Base-by-base conservation (phyloP, 2,329 filamentous ascomycete genomes). In the Exutisphaerella laricina region DNA sequence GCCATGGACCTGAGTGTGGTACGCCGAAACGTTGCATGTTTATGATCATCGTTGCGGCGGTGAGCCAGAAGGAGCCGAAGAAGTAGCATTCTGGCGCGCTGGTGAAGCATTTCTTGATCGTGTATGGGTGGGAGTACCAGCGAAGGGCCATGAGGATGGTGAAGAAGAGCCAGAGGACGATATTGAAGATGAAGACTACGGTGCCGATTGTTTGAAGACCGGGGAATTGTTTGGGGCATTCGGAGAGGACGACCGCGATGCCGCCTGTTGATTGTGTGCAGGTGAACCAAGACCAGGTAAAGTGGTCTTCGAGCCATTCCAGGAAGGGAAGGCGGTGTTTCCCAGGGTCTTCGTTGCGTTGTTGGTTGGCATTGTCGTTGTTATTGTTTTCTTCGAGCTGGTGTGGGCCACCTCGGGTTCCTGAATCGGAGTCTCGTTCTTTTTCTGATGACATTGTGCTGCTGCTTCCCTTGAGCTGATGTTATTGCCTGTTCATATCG, bases 251-350 rank as follows among this genome's bases (percentile, higher is more conserved):
- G 2, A 82, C 64, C 0, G 83, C 77, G 1, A 88, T 64, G 0
- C 82, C 82, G 23, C 84, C 84, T 0, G 82, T 85, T 35, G 80
- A 84, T 84, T 88, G 88, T 2, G 82, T 81, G 22, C 79, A 69
- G 1, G 82, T 84, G 63, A 82, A 89, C 82, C 83, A 87, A 25
- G 47, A 50, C 47, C 50, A 54, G 43, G 40, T 40, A 36, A 54
- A 46, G 28, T 39, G 39, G 23, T 42, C 25, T 16, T 4, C 35
- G 8, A 53, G 36, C 51, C 51, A 54, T 39, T 43, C 25, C 16
- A 23, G 16, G 31, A 54, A 46, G 32, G 51, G 44, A 2, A 46
- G 44, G 25, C 43, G 42, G 31, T 46, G 32, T 39, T 17, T 39
- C 28, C 41, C 31, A 14, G 5, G 10, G 8, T 4, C 28, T 28